Conservation (phyloP, 305 asterid genomes). For the Solanum hybrid region DNA sequence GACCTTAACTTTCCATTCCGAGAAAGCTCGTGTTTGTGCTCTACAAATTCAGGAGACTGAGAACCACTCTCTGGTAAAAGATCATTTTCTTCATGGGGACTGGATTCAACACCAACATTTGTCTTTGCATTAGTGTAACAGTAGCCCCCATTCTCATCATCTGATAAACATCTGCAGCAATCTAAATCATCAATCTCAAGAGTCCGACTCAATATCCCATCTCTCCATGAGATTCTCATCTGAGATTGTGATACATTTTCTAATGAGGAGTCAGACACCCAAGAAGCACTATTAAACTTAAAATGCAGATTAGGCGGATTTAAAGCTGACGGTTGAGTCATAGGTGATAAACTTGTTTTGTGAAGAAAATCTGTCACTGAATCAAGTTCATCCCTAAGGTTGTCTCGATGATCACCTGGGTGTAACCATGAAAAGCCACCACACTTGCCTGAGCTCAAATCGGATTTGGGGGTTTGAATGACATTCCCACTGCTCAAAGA, state of each 20-base stretch:
- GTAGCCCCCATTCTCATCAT: conserved; percentile 35
- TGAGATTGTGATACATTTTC: conserved; percentile 40
- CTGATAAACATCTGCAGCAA: conserved; percentile 60
- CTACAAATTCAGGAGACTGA: conserved; percentile 34
- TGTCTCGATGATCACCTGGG: conserved; percentile 4
- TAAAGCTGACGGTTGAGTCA: conserved; percentile 16
- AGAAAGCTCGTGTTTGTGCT: conserved; percentile 35
- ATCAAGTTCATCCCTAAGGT: conserved; percentile 15
- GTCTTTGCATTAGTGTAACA: conserved; percentile 3
- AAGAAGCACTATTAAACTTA: conserved; percentile 23
- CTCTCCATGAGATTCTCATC: conserved; percentile 74
- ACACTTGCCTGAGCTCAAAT: conserved; percentile 23
- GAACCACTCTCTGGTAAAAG: conserved; percentile 11
- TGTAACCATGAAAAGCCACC: conserved; percentile 14
- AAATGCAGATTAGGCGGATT: conserved; percentile 26
- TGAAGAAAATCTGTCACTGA: conserved; percentile 18
- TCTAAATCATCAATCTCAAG: conserved; percentile 47
- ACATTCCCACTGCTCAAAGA: conserved; percentile 39
- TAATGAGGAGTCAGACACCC: conserved; percentile 41
- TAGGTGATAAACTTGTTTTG: conserved; percentile 25
- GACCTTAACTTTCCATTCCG: conserved; percentile 23
- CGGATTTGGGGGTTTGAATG: conserved; percentile 56
- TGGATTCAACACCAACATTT: conserved; percentile 1
- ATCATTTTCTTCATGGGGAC: conserved; percentile 9
- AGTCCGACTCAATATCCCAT: conserved; percentile 26